Evolutionary conservation across 2,329 filamentous ascomycete species (phyloP).

Genomic region (Clarireedia homoeocarpa): DNA sequence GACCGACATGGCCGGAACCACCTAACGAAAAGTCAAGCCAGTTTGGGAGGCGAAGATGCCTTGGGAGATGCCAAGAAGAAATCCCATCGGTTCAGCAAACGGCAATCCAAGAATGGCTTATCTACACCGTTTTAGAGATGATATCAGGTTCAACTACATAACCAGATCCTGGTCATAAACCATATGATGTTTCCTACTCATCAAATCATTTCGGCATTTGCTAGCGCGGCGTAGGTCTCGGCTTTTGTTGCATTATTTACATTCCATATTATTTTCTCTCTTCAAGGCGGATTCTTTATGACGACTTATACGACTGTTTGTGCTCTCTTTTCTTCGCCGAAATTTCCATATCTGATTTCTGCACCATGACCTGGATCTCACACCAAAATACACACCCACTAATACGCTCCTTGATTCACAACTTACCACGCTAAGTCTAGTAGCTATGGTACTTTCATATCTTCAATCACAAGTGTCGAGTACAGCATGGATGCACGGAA

Average conservation of each 20-base stretch:
- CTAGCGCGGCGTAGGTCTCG: slow-evolving; percentile 7
- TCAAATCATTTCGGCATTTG: slow-evolving; percentile 5
- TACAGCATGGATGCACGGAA: neutral
- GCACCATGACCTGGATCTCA: neutral
- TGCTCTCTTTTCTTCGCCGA: neutral
- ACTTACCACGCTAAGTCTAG: no score
- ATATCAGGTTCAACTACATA: neutral
- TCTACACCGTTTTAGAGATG: slow-evolving; percentile 51
- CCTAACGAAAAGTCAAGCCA: slow-evolving; percentile 51
- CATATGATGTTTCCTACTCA: slow-evolving; percentile 9
- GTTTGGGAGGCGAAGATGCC: slow-evolving; percentile 35
- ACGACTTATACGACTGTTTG: neutral
- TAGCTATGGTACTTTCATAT: no score
- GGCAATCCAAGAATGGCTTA: slow-evolving; percentile 90
- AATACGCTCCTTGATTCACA: no score
- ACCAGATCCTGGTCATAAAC: slow-evolving; percentile 6
- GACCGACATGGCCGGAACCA: slow-evolving; percentile 50
- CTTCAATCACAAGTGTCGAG: neutral
- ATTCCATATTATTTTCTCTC: neutral
- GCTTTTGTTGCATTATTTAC: slow-evolving; percentile 1
- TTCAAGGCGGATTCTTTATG: neutral
- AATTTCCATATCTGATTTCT: neutral
- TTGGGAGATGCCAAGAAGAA: slow-evolving; percentile 37
- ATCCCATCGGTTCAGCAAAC: slow-evolving; percentile 73
- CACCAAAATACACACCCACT: no score